Base-by-base conservation (phyloP, 2,329 filamentous ascomycete genomes). In the Acrocalymma vagum region DNA sequence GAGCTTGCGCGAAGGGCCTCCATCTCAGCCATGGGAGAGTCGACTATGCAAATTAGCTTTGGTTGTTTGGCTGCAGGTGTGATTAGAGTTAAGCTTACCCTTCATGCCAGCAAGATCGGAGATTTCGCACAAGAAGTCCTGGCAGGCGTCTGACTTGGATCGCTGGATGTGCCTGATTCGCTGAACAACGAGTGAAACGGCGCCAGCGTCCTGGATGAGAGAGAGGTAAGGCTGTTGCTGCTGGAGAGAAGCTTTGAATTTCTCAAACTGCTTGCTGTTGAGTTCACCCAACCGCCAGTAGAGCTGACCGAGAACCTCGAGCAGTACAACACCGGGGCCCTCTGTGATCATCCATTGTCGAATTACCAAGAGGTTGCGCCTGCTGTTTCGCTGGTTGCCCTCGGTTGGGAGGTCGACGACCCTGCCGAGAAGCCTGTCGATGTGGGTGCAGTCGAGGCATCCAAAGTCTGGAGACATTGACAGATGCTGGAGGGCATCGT, bases 231-330 rank as follows among this genome's bases (percentile, higher is more conserved):
- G 43, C 29, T 57, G 53, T 20, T 61, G 58, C 32, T 54, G 50
- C 38, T 63, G 61, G 6, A 67, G 48, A 18, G 53, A 42, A 5
- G 29, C 34, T 42, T 67, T 67, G 58, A 67, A 64, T 43, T 60
- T 65, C 31, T 67, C 62, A 24, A 65, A 67, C 35, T 65, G 63
- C 43, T 63, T 67, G 38, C 62, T 64, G 49, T 67, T 65, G 39
- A 67, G 63, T 30, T 67, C 63, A 23, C 62, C 62, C 33, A 67
- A 35, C 11, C 63, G 55, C 63, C 63, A 67, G 43, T 65, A 67
- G 3, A 65, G 50, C 29, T 67, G 63, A n/a, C 63, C 63, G 5
- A 67, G 55, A 9, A 67, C 62, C 39, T 67, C 61, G 2, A 67
- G 42, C 8, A 65, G 48, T 9, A 67, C 60, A 7, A 67, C 62